Conservation (phyloP, 2,329 filamentous ascomycete species). For the Eutypa lata region DNA sequence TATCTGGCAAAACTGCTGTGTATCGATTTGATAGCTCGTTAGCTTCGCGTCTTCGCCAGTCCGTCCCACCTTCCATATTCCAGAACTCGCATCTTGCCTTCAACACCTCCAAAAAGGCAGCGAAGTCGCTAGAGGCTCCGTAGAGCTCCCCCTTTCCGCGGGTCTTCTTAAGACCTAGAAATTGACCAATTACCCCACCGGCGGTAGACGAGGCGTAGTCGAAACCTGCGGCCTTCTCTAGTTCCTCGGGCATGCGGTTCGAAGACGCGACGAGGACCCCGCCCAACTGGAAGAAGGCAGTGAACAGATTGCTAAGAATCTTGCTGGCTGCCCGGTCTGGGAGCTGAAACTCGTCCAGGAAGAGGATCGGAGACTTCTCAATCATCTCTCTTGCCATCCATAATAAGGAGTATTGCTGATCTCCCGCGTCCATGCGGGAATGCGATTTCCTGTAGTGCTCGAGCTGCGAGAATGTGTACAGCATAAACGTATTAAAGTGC, state of each 20-base stretch:
- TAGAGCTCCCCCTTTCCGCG: slow-evolving; percentile 48
- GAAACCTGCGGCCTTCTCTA: slow-evolving; percentile 71
- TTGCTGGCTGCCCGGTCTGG: slow-evolving; percentile 76
- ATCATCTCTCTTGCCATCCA: slow-evolving; percentile 75
- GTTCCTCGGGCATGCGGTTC: slow-evolving; percentile 79
- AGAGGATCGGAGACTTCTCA: slow-evolving; percentile 71
- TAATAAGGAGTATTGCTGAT: slow-evolving; percentile 63
- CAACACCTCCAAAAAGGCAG: slow-evolving; percentile 70
- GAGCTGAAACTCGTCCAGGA: slow-evolving; percentile 80
- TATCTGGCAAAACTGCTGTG: slow-evolving; percentile 9
- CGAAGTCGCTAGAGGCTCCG: slow-evolving; percentile 67
- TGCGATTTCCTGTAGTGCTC: slow-evolving; percentile 57
- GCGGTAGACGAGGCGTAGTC: slow-evolving; percentile 57
- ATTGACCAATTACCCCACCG: slow-evolving; percentile 48
- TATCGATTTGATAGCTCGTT: slow-evolving; percentile 24
- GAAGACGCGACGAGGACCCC: slow-evolving; percentile 78
- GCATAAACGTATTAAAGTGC: slow-evolving; percentile 87
- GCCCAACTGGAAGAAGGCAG: slow-evolving; percentile 76
- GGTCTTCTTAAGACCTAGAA: slow-evolving; percentile 38
- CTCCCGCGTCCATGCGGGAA: slow-evolving; percentile 14
- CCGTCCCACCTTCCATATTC: slow-evolving; percentile 74
- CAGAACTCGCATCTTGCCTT: slow-evolving; percentile 78
- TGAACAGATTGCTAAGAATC: slow-evolving; percentile 75
- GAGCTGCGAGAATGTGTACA: slow-evolving; percentile 70
- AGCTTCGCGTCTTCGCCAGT: slow-evolving; percentile 63